A percentile compares a stretch with the other conserved stretches of the same genome.
Conservation (phyloP, 2,329 filamentous ascomycete genomes). For the Trichoderma pleuroti region DNA sequence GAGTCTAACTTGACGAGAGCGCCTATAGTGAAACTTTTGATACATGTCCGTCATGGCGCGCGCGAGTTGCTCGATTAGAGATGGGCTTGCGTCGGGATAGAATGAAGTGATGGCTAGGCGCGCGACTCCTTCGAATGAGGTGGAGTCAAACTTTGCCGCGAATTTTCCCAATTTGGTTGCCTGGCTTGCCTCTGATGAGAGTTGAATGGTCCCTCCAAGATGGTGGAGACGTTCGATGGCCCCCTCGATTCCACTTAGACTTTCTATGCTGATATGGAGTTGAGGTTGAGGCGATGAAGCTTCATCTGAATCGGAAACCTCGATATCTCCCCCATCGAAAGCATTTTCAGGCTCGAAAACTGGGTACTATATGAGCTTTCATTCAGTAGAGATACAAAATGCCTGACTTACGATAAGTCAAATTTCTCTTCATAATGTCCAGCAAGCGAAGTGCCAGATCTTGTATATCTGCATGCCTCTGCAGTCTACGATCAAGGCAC, state of each 20-base stretch:
- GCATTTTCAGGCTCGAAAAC: not conserved
- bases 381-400: not conserved
- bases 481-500: slow-evolving; percentile 16
- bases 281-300: not conserved
- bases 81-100: not conserved
- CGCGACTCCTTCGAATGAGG: not conserved
- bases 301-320: not conserved
- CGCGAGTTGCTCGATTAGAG: slow-evolving; percentile 5
- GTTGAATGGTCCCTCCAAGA: slow-evolving; percentile 5
- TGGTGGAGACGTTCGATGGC: slow-evolving; percentile 13
- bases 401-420: not conserved
- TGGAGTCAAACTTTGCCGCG: not conserved
- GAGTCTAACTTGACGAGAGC: slow-evolving; percentile 6
- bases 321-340: not conserved
- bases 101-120: not conserved
- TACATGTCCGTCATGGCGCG: slow-evolving; percentile 14
- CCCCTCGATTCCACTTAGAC: not conserved
- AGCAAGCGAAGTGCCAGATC: slow-evolving; percentile 13
- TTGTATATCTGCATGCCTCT: slow-evolving; percentile 4
- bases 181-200: slow-evolving; percentile 1
- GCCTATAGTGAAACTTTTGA: not conserved
- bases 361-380: not conserved
- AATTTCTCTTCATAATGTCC: slow-evolving; percentile 14
- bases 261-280: not conserved
- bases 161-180: not conserved